Evolutionary conservation across 148 eudicot species (phyloP).

Genomic region (Vaccinium vitisidaea): DNA sequence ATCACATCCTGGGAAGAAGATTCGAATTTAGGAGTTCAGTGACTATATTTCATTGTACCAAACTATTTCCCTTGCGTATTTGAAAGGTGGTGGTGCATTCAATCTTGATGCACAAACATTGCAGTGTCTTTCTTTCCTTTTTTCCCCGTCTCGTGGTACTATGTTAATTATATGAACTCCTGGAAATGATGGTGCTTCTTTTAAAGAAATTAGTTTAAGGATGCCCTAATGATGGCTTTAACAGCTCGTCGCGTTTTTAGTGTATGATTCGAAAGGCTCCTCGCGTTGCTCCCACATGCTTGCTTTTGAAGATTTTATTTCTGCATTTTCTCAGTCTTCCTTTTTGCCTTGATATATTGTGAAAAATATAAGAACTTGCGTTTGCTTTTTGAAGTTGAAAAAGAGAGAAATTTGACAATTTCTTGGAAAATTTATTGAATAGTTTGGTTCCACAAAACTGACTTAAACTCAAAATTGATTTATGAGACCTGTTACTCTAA

Average conservation of each 20-base stretch:
- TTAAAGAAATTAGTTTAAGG: not conserved
- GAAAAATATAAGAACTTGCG: not conserved
- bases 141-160: not conserved
- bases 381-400: not conserved
- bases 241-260: too few species aligned
- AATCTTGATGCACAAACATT: not conserved
- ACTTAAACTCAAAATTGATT: too few species aligned
- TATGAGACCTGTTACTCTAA: too few species aligned
- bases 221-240: too few species aligned
- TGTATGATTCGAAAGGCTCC: too few species aligned
- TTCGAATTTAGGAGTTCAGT: conserved; percentile 29
- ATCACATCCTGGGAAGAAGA: conserved; percentile 59
- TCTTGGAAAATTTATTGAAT: not conserved
- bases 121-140: not conserved
- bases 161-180: not conserved
- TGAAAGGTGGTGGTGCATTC: not conserved
- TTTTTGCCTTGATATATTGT: not conserved
- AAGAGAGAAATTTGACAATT: not conserved
- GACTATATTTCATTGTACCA: not conserved
- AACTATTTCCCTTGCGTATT: not conserved
- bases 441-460: too few species aligned
- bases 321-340: not conserved
- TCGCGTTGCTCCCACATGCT: too few species aligned
- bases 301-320: not conserved
- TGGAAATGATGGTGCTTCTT: not conserved